Base-by-base conservation (phyloP, 2,329 filamentous ascomycete species). In the Cucurbitaria berberidis region DNA sequence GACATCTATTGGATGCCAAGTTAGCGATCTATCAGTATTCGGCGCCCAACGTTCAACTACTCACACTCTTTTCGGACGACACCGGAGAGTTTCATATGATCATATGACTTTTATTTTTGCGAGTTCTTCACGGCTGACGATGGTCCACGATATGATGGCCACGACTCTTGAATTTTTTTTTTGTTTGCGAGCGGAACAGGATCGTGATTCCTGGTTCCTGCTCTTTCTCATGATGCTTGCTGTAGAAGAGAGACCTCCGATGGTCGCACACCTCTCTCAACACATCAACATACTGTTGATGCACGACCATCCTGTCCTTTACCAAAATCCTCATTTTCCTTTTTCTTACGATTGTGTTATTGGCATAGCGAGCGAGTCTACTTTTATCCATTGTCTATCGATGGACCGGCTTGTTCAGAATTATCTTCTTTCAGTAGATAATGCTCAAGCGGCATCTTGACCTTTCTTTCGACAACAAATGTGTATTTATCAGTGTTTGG, bases 341-440 rank as follows among this genome's bases (percentile, higher is more conserved):
- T 52, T 60, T 66, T 66, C 59, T 69, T 51, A 70, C 47, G 67
- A 71, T 68, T 73, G 68, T 74, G 69, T 73, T 72, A 71, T 57
- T 68, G 70, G 70, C 70, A 73, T 74, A 73, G 71, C 71, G 71
- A 71, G 66, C 64, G 66, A 58, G 53, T 59, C 27, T 49, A 52
- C 40, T 16, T 29, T 45, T 41, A 26, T 41, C 24, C 24, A 36
- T 21, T 26, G 18, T 21, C 10, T 21, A 18, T 19, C 9, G 10
- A 27, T 30, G 29, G 53, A 58, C 51, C 51, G 39, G 45, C 44
- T 52, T 58, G 53, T 48, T 52, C 22, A 15, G 36, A 13, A 34
- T 34, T 34, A n/a, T n/a, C 15, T 5, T 16, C 30, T 13, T 26
- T 26, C 29, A 18, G 5, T 30, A 22, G 19, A 44, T 30, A 7